These are phyloP conservation scores for Turritis glabra DNA, from an alignment of 345 rosid genomes.

Conservation along the genomic window DNA sequence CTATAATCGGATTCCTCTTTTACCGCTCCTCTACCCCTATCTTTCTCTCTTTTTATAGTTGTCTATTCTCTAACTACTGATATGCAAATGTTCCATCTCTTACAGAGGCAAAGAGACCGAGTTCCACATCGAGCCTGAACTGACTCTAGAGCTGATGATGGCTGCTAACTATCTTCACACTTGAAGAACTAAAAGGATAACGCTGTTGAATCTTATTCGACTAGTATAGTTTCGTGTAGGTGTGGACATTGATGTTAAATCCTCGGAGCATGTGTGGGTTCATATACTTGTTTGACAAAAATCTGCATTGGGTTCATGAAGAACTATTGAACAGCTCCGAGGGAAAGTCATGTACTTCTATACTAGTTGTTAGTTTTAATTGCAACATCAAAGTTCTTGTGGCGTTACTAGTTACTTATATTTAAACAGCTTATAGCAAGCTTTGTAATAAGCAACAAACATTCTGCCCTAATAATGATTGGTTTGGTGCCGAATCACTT, in stretches of 20 bases:
- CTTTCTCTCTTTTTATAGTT: neutral
- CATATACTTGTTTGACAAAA: neutral
- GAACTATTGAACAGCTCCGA: slow-evolving; percentile 7
- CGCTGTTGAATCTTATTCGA: slow-evolving; percentile 14
- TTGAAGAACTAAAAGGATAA: slow-evolving; percentile 7
- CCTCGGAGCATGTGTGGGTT: slow-evolving; percentile 16
- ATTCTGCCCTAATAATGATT: neutral
- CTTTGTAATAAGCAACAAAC: slow-evolving; percentile 18
- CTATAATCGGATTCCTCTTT: neutral
- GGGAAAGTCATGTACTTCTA: neutral
- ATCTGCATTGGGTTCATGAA: neutral
- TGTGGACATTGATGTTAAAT: neutral
- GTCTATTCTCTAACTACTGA: neutral
- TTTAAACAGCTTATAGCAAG: slow-evolving; percentile 10
- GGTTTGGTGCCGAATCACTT: neutral
- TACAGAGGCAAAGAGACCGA: slow-evolving; percentile 68
- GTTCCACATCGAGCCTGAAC: slow-evolving; percentile 69
- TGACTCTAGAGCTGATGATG: slow-evolving; percentile 76
- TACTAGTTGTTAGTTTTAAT: neutral
- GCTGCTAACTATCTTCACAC: slow-evolving; percentile 80
- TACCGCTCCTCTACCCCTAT: neutral
- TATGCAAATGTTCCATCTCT: slow-evolving; percentile 4
- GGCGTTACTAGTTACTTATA: neutral
- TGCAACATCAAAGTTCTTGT: slow-evolving; percentile 9
- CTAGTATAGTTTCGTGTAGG: neutral